Evolutionary conservation across 1,284 basidiomycete species (phyloP).

Genomic region (Cerioporus squamosus): DNA sequence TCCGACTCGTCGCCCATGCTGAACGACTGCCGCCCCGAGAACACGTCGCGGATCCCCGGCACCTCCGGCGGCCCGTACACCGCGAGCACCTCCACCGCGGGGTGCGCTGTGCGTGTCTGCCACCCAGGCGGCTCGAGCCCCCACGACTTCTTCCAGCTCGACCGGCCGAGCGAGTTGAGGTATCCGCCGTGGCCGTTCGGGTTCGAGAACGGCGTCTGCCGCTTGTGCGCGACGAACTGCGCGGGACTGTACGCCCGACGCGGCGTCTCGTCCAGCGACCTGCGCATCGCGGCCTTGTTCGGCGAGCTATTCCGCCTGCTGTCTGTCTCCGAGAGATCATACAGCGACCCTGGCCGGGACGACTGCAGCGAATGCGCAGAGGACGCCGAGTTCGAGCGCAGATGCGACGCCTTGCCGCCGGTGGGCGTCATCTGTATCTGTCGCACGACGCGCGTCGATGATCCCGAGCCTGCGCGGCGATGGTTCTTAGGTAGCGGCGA

Average conservation of each 20-base stretch:
- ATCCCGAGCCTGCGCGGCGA: slow-evolving; percentile 71
- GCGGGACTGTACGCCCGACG: slow-evolving; percentile 46
- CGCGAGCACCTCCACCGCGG: slow-evolving; percentile 73
- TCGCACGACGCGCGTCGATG: slow-evolving; percentile 77
- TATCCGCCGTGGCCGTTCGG: slow-evolving; percentile 48
- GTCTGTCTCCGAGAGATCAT: slow-evolving; percentile 74
- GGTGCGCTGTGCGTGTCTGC: slow-evolving; percentile 70
- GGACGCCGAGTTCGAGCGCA: slow-evolving; percentile 72
- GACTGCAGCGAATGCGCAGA: slow-evolving; percentile 73
- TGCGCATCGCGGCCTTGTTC: slow-evolving; percentile 45
- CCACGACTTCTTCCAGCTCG: slow-evolving; percentile 88
- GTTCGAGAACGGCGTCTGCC: slow-evolving; percentile 66
- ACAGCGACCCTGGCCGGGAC: slow-evolving; percentile 74
- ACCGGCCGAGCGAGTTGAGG: slow-evolving; percentile 57
- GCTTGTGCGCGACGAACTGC: slow-evolving; percentile 78
- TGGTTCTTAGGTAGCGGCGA: slow-evolving; percentile 76
- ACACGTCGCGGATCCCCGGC: slow-evolving; percentile 72
- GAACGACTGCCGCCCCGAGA: slow-evolving; percentile 65
- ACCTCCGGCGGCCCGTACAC: slow-evolving; percentile 62
- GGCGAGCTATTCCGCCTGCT: slow-evolving; percentile 56
- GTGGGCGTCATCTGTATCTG: slow-evolving; percentile 51
- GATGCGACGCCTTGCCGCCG: slow-evolving; percentile 48
- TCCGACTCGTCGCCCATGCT: slow-evolving; percentile 76
- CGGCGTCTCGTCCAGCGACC: slow-evolving; percentile 55
- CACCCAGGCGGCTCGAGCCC: slow-evolving; percentile 83